A percentile compares a stretch with the other conserved stretches of the same genome.
Evolutionary conservation across 2,329 filamentous ascomycete genomes (phyloP).

Genomic region (Xylaria sp.): DNA sequence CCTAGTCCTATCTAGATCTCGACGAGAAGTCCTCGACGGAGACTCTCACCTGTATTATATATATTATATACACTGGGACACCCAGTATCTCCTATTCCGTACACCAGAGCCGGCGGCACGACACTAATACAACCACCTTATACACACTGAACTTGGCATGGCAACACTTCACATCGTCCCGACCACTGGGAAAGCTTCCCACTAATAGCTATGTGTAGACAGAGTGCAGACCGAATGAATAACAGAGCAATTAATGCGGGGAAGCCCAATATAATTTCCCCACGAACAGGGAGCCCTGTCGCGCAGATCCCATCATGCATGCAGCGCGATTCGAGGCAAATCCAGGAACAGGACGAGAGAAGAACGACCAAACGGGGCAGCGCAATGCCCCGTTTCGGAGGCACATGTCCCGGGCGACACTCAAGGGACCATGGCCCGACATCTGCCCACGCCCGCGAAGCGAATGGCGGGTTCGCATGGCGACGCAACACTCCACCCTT

Average conservation of each 20-base stretch:
- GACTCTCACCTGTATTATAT: neutral
- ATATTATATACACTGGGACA: too few relatives aligned
- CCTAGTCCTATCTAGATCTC: neutral
- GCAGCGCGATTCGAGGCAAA: constrained; percentile 2
- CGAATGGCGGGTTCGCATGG: constrained; percentile 8
- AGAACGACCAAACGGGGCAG: neutral
- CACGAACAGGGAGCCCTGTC: constrained; percentile 14
- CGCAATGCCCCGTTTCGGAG: constrained; percentile 21
- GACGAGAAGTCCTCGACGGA: neutral
- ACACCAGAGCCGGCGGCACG: neutral
- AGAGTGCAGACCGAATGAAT: neutral
- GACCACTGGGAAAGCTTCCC: neutral
- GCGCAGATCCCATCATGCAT: constrained; percentile 14
- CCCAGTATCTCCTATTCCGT: neutral
- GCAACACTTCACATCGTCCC: neutral
- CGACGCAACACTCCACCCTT: constrained; percentile 1
- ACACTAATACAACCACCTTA: neutral
- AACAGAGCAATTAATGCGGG: neutral
- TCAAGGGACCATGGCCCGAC: constrained; percentile 11
- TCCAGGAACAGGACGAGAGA: constrained; percentile 3
- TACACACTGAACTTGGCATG: neutral
- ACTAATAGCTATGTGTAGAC: neutral
- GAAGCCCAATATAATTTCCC: constrained; percentile 3
- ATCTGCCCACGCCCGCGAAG: neutral
- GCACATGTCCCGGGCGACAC: constrained; percentile 24